Conservation (phyloP, 805 yeast species). For the Cyberlindnera maritima region DNA sequence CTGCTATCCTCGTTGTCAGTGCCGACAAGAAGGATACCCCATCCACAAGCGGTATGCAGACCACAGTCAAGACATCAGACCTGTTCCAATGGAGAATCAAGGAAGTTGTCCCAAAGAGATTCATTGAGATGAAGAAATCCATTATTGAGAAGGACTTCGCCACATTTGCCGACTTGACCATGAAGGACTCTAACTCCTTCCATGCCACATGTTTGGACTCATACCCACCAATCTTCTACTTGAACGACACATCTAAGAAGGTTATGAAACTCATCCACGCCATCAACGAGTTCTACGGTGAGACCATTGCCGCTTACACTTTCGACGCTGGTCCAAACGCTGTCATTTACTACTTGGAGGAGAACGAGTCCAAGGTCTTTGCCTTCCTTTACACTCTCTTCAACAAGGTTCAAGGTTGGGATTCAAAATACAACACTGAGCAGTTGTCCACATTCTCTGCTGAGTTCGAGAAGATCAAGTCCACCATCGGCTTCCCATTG, state of each 20-base stretch:
- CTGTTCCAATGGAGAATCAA: conserved; percentile 77
- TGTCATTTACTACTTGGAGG: conserved; percentile 81
- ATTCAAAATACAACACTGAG: conserved; percentile 35
- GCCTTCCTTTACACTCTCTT: conserved; percentile 66
- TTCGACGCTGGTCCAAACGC: conserved; percentile 99
- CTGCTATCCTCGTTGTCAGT: conserved; percentile 87
- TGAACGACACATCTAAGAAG: conserved; percentile 86
- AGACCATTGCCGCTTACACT: conserved; percentile 88
- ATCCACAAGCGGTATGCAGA: conserved; percentile 95
- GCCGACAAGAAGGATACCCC: conserved; percentile 94
- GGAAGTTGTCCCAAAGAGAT: conserved; percentile 84
- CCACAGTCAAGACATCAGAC: conserved; percentile 86
- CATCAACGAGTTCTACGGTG: conserved; percentile 56
- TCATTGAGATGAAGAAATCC: conserved; percentile 74
- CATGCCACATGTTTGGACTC: conserved; percentile 98
- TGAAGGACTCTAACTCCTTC: conserved; percentile 96
- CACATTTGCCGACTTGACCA: conserved; percentile 83
- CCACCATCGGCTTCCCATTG: conserved; percentile 37
- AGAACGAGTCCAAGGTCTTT: conserved; percentile 71
- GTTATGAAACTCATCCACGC: conserved; percentile 76
- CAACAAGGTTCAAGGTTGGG: conserved; percentile 68
- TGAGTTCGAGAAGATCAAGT: conserved; percentile 29
- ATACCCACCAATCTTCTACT: conserved; percentile 90
- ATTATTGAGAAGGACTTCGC: conserved; percentile 74
- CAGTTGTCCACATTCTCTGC: conserved; percentile 24